phyloP scores from a whole-genome alignment of 345 rosid species.

The Limnanthes douglasii region DNA sequence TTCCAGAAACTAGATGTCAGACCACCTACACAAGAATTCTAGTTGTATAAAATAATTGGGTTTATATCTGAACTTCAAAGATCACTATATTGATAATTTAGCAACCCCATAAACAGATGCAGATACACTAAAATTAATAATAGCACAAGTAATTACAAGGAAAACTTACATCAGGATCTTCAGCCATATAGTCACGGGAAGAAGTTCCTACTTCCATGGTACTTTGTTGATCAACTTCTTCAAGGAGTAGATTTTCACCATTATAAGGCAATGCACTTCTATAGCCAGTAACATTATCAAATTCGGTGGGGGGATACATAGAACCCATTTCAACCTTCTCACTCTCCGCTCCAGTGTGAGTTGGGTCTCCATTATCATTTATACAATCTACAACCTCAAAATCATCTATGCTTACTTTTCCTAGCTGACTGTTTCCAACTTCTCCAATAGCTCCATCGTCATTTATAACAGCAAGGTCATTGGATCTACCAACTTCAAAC shows the following conservation, averaged over 20 bases:
- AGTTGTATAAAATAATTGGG: too few species aligned
- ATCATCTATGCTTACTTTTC: slow-evolving; percentile 16
- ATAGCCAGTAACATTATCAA: slow-evolving; percentile 9
- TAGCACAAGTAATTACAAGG: background rate
- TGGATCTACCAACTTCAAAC: slow-evolving; percentile 16
- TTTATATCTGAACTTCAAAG: too few species aligned
- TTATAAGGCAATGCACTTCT: slow-evolving; percentile 10
- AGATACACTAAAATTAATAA: background rate
- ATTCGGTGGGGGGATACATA: slow-evolving; percentile 10
- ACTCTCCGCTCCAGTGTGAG: slow-evolving; percentile 9
- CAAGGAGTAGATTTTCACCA: slow-evolving; percentile 11
- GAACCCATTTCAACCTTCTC: slow-evolving; percentile 18
- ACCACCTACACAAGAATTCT: too few species aligned
- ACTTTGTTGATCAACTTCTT: slow-evolving; percentile 21
- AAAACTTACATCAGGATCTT: slow-evolving; percentile 33
- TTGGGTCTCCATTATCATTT: slow-evolving; percentile 17
- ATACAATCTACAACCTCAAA: slow-evolving; percentile 15
- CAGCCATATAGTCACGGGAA: slow-evolving; percentile 13
- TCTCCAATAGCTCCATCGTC: slow-evolving; percentile 21
- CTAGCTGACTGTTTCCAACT: slow-evolving; percentile 9
- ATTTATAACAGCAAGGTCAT: slow-evolving; percentile 16
- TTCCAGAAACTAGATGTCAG: background rate
- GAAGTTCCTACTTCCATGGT: slow-evolving; percentile 16
- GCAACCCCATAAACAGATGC: too few species aligned
- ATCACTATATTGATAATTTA: too few species aligned